Evolutionary conservation across 2,329 filamentous ascomycete genomes (phyloP), one percentile per base, ranked within the genome.

Genomic region (Zarea fungicola): DNA sequence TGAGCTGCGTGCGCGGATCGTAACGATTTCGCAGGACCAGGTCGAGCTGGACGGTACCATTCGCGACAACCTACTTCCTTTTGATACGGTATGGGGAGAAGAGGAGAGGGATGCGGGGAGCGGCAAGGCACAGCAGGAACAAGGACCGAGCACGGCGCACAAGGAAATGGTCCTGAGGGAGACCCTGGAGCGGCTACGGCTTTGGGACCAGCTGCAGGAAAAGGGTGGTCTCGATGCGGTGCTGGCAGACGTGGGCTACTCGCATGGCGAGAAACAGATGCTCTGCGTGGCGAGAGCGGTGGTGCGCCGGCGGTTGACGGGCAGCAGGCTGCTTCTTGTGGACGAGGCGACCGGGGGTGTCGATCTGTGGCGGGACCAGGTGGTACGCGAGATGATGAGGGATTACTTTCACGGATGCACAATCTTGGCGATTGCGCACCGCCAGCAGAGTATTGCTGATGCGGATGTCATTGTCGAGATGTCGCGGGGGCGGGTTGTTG

Each of bases 11-110:
- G 28, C 43, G 13, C 43, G 43, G 11, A 46, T 46, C 8, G 31
- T 37, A 14, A 46, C 43, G 5, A 46, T 39, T 21, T 8, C 43
- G 18, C 43, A 46, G 18, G 43, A 46, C 7, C 35, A 19, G 6
- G 18, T 46, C 4, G 32, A 28, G 23, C 34, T 46, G 16, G 32
- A 36, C 11, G 31, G 43, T 3, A 37, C 43, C 6, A 39, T 39
- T 21, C 23, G 43, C 25, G 32, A 46, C 29, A 46, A 46, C 39
- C 18, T 46, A 7, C 25, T 46, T 22, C 43, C 35, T 14, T 39
- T 21, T 29, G 43, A 46, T 7, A 31, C 21, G 18, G 13, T 7
- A 16, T 43, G 26, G 28, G 41, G 29, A 4, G 26, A 43, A 6
- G 10, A 34, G 28, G n/a, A n/a, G n/a, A n/a, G n/a, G n/a, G n/a